These are phyloP conservation scores for Picea sitchensis DNA, from an alignment of 75 land plant species.

Conservation along the genomic window DNA sequence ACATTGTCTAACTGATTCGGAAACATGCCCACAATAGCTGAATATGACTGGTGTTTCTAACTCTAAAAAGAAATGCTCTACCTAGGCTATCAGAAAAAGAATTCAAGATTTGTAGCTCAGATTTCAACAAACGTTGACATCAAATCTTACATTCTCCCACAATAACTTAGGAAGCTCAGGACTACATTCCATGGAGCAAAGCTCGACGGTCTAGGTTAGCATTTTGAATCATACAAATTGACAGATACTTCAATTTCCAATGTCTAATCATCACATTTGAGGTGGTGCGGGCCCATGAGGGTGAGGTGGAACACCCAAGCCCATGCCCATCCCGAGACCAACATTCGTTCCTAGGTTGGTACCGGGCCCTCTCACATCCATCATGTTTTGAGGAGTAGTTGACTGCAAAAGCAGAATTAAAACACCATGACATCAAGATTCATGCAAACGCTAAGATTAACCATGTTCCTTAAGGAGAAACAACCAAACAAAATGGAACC, in stretches of 20 bases:
- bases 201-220: neutral
- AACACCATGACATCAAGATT: too few species aligned
- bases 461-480: neutral
- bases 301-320: slow-evolving; percentile 31
- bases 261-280: slow-evolving; percentile 2
- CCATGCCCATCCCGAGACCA: slow-evolving; percentile 22
- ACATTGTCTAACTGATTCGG: too few species aligned
- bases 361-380: slow-evolving; percentile 21
- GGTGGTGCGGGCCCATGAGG: slow-evolving; percentile 11
- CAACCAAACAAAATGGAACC: neutral
- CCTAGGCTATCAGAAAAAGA: neutral
- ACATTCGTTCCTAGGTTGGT: slow-evolving; percentile 21
- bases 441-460: too few species aligned
- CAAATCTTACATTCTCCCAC: neutral
- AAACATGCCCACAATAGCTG: too few species aligned
- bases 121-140: neutral
- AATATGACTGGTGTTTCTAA: too few species aligned
- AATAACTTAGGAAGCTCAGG: neutral
- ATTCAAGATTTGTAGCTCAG: neutral
- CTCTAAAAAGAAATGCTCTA: neutral
- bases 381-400: slow-evolving; percentile 28
- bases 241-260: neutral
- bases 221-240: neutral
- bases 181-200: neutral
- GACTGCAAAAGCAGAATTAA: slow-evolving; percentile 23